Base-by-base conservation (phyloP, 2,329 filamentous ascomycete genomes). In the Ceratocystis diversiconidia region DNA sequence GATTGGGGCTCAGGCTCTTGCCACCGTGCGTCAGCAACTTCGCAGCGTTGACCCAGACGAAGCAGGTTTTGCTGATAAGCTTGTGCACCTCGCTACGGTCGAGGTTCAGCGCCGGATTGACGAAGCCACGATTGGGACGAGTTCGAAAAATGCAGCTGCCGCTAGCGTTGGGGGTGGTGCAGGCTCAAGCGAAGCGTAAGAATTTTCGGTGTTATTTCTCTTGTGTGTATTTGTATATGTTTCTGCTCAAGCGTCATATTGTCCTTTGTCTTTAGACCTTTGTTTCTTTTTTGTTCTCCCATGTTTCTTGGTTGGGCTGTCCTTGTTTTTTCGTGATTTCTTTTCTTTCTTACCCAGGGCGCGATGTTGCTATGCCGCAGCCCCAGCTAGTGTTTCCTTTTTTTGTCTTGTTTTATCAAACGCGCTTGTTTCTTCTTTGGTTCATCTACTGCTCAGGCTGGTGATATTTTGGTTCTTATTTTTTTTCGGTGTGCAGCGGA, bases 1-100 rank as follows among this genome's bases (percentile, higher is more conserved):
- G 36, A 66, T 66, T 44, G 63, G 63, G 36, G 65, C 65, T 19
- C 41, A 36, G 44, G 65, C 62, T 43, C 61, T 63, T 32, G 46
- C 43, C 15, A 63, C 61, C 2, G 61, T 63, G 44, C 44, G 43
- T 32, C n/a, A 19, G 30, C 44, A 50, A 46, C 61, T 63, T 28
- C 61, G 61, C 22, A 32, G 46, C 28, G 44, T 48, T 25, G 28
- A 46, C 25, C 22, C 46, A 48, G 61, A 52, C 17, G 46, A 30
- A n/a, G 25, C 61, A n/a, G 61, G 61, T 7, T 63, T 63, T 36
- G 36, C 15, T n/a, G 44, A 63, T n/a, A 63, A 50, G 61, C 30
- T 66, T 7, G 17, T 36, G 17, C 44, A 66, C 32, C 19, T 46
- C 15, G 64, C 64, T 19, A 60, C 61, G 52, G 60, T 48, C 6